A percentile compares a stretch with the other conserved stretches of the same genome.
phyloP scores from a whole-genome alignment of 2,329 filamentous ascomycete species.

The Orbilia brochopaga region DNA sequence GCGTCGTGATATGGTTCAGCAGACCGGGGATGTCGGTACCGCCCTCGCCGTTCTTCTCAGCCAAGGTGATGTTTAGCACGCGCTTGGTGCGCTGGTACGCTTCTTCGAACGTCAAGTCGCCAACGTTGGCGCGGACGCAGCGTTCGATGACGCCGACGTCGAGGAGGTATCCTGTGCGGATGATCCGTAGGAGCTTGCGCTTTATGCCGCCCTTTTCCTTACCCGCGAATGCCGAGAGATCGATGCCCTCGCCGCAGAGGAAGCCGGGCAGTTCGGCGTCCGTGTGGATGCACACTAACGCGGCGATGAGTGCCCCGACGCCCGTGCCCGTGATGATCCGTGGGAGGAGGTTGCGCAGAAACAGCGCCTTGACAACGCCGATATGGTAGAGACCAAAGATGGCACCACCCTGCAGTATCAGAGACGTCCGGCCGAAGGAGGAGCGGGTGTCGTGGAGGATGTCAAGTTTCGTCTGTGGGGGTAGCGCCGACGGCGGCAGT shows the following conservation, averaged over 20 bases:
- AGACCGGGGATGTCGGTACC: constrained; percentile 79
- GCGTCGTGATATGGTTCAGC: constrained; percentile 89
- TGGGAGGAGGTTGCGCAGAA: constrained; percentile 78
- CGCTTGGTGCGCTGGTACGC: constrained; percentile 84
- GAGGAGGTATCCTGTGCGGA: constrained; percentile 79
- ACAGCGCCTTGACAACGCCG: constrained; percentile 86
- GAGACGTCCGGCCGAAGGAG: constrained; percentile 82
- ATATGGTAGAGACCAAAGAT: constrained; percentile 91
- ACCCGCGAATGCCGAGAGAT: constrained; percentile 76
- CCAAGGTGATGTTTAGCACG: constrained; percentile 89
- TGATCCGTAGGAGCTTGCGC: constrained; percentile 72
- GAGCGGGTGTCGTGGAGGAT: constrained; percentile 78
- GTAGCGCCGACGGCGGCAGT: constrained; percentile 61
- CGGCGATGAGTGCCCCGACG: constrained; percentile 86
- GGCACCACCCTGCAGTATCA: constrained; percentile 86
- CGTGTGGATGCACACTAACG: constrained; percentile 83
- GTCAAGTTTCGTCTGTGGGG: constrained; percentile 80
- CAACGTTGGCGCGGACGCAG: constrained; percentile 82
- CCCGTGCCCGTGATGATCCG: constrained; percentile 90
- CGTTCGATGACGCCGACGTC: constrained; percentile 82
- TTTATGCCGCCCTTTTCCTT: constrained; percentile 55
- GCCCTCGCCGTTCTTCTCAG: constrained; percentile 65
- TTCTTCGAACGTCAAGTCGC: constrained; percentile 90
- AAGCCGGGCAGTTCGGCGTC: constrained; percentile 81
- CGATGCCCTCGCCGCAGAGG: constrained; percentile 78